A percentile compares a stretch with the other conserved stretches of the same genome.
Conservation (phyloP, 2,329 filamentous ascomycete species). For the Diaporthe citri region DNA sequence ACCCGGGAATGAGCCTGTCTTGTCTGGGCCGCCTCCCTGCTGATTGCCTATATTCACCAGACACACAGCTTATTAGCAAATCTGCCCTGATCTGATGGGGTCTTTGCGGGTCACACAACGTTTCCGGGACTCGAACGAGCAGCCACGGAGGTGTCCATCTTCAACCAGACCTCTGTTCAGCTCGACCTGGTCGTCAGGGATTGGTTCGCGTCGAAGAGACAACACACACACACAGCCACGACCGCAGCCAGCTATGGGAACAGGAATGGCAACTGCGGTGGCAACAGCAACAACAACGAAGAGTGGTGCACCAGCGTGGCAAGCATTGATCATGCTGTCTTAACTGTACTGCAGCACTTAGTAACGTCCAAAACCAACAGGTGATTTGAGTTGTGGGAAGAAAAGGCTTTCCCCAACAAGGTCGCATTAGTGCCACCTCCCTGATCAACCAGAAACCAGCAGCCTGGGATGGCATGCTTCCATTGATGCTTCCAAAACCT, state of each 20-base stretch:
- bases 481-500: conserved; percentile 30
- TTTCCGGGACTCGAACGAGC: conserved; percentile 1
- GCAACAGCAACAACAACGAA: background rate
- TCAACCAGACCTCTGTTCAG: background rate
- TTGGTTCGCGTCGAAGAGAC: background rate
- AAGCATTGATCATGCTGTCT: background rate
- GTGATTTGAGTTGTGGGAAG: conserved; percentile 3
- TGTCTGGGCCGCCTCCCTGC: background rate
- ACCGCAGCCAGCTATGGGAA: background rate
- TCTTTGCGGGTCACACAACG: background rate
- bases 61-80: conserved; percentile 5
- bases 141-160: background rate
- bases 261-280: background rate
- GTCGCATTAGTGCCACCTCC: conserved; percentile 18
- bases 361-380: background rate
- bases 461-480: conserved; percentile 27
- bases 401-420: conserved; percentile 7
- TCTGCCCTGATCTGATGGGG: background rate
- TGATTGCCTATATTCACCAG: background rate
- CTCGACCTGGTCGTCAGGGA: background rate
- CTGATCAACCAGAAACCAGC: conserved; percentile 9
- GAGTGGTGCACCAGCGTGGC: background rate
- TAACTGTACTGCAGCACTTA: background rate
- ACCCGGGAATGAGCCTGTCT: conserved; percentile 12
- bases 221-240: conserved; percentile 4